phyloP scores from a whole-genome alignment of 306 rosid species.

The Dalbergia oliveri region DNA sequence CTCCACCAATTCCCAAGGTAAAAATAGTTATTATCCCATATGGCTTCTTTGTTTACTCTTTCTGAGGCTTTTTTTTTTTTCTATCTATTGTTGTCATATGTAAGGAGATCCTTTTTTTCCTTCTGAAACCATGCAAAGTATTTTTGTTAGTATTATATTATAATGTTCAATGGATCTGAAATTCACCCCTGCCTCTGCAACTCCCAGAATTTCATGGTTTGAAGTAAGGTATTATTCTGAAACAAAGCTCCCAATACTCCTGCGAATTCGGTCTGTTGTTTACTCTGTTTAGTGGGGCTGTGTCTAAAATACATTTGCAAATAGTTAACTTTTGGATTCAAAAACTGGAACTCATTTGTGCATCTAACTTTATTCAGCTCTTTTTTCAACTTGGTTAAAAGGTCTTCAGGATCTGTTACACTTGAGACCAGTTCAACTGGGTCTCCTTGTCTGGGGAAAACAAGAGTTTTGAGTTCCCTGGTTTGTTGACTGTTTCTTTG shows the following conservation, averaged over 20 bases:
- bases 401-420: constrained; percentile 5
- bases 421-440: constrained; percentile 41
- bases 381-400: background rate
- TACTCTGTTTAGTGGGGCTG: constrained; percentile 23
- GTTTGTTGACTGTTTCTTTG: background rate
- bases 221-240: constrained; percentile 50
- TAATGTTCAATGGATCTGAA: constrained; percentile 67
- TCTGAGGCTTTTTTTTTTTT: background rate
- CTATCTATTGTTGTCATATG: constrained; percentile 42
- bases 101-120: constrained; percentile 34
- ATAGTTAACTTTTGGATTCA: background rate
- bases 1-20: constrained; percentile 57
- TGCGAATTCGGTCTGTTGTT: constrained; percentile 48
- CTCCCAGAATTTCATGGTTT: constrained; percentile 69
- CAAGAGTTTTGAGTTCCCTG: constrained; percentile 6
- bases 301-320: constrained; percentile 17
- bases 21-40: constrained; percentile 38
- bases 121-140: constrained; percentile 50
- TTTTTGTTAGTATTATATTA: constrained; percentile 46
- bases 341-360: background rate
- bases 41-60: constrained; percentile 26
- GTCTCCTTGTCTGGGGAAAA: constrained; percentile 39
- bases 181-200: constrained; percentile 56
- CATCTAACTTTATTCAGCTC: constrained; percentile 23
- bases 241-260: constrained; percentile 44